Percentiles rank a stretch among this genome's conserved stretches.
Evolutionary conservation across 148 eudicot species (phyloP).

Genomic region (Oxyria digyna): DNA sequence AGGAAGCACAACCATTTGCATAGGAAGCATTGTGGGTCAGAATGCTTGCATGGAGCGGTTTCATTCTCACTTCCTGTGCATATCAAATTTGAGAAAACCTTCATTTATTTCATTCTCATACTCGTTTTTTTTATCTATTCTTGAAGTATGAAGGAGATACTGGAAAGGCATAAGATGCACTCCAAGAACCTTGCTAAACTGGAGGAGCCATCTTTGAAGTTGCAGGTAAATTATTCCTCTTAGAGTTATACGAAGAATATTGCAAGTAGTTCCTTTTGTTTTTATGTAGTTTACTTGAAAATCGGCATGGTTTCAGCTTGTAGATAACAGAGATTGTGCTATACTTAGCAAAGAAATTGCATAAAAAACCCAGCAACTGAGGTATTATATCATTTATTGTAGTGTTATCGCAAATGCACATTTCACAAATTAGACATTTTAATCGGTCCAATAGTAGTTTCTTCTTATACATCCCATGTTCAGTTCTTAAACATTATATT

Average conservation of each 20-base stretch:
- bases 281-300: not conserved
- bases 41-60: not conserved
- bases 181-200: slow-evolving; percentile 60
- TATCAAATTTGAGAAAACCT: not conserved
- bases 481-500: not conserved
- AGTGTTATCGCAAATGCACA: not conserved
- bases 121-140: not conserved
- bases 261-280: not conserved
- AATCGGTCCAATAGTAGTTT: not conserved
- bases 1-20: no score
- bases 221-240: slow-evolving; percentile 36
- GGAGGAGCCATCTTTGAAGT: slow-evolving; percentile 61
- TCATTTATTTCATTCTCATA: not conserved
- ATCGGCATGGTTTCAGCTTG: slow-evolving; percentile 36
- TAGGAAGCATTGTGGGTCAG: not conserved
- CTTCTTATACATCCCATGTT: not conserved
- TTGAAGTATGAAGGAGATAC: slow-evolving; percentile 58
- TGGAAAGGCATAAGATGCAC: slow-evolving; percentile 62
- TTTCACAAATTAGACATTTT: not conserved
- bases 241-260: not conserved
- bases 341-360: slow-evolving; percentile 65
- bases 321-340: slow-evolving; percentile 55
- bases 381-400: slow-evolving; percentile 25
- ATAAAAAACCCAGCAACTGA: slow-evolving; percentile 57
- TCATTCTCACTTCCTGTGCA: not conserved